Evolutionary conservation across 768 basidiomycete genomes (phyloP).

Genomic region (Hemileccinum rubropunctum): DNA sequence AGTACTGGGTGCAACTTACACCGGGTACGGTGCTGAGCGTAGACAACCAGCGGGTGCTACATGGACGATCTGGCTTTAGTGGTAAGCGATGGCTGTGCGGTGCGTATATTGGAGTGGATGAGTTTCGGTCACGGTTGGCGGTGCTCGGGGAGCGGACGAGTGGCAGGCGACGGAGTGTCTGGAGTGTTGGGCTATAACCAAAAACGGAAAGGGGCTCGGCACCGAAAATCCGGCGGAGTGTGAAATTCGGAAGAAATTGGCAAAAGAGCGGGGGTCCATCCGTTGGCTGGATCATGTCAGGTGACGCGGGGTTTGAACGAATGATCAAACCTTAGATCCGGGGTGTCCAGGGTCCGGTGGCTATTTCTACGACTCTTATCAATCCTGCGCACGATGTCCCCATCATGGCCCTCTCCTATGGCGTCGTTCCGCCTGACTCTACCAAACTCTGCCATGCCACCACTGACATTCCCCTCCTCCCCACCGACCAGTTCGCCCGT

Average conservation of each 20-base stretch:
- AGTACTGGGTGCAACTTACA: constrained; percentile 88
- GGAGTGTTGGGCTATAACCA: constrained; percentile 53
- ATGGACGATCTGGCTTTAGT: constrained; percentile 88
- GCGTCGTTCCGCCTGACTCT: constrained; percentile 20
- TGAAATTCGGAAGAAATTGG: constrained; percentile 17
- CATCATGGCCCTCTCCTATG: constrained; percentile 19
- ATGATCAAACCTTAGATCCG: constrained; percentile 20
- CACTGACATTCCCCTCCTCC: constrained; percentile 31
- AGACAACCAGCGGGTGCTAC: constrained; percentile 91
- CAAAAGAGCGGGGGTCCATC: constrained; percentile 17
- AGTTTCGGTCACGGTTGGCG: constrained; percentile 77
- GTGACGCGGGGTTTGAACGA: constrained; percentile 16
- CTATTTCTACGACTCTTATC: constrained; percentile 17
- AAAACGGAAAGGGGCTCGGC: constrained; percentile 12
- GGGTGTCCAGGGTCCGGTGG: constrained; percentile 16
- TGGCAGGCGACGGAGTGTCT: constrained; percentile 48
- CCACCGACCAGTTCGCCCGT: constrained; percentile 50
- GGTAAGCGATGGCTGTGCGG: constrained; percentile 93
- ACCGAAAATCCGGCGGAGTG: constrained; percentile 18
- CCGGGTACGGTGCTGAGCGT: constrained; percentile 90
- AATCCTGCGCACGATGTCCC: neutral
- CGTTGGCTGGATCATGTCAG: constrained; percentile 16
- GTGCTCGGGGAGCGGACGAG: constrained; percentile 57
- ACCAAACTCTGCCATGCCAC: neutral
- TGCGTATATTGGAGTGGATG: constrained; percentile 90